These are phyloP conservation scores for Metschnikowia proteae DNA, from an alignment of 805 yeast species.

Conservation along the genomic window DNA sequence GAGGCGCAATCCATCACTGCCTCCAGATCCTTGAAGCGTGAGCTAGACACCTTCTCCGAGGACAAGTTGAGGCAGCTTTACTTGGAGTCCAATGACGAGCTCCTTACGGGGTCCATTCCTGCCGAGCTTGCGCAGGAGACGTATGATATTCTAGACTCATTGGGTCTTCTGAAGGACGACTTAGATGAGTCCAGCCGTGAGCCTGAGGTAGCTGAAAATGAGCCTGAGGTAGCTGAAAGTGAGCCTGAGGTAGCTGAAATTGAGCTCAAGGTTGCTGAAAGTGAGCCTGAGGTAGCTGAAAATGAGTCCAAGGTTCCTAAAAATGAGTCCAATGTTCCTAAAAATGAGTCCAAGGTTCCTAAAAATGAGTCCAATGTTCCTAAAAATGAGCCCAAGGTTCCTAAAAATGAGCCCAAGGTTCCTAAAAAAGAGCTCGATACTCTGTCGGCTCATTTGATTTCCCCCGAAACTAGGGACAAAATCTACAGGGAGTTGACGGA, in stretches of 20 bases:
- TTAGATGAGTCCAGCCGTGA: background rate
- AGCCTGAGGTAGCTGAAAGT: too few relatives aligned
- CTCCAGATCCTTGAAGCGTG: slow-evolving; percentile 7
- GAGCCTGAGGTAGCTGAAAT: too few relatives aligned
- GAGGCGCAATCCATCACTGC: background rate
- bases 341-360: too few relatives aligned
- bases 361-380: too few relatives aligned
- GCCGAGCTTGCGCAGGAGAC: slow-evolving; percentile 4
- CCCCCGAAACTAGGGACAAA: slow-evolving; percentile 12
- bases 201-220: background rate
- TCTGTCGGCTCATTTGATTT: background rate
- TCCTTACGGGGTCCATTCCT: slow-evolving; percentile 2
- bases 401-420: too few relatives aligned
- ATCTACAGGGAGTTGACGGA: slow-evolving; percentile 26
- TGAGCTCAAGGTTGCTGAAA: too few relatives aligned
- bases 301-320: too few relatives aligned
- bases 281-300: too few relatives aligned
- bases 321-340: too few relatives aligned
- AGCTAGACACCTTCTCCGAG: slow-evolving; percentile 10
- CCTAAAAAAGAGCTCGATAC: too few relatives aligned
- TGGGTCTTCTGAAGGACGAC: slow-evolving; percentile 6
- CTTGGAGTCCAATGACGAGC: background rate
- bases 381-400: too few relatives aligned
- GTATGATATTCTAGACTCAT: slow-evolving; percentile 6
- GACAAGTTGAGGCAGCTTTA: slow-evolving; percentile 1